Evolutionary conservation across 306 rosid genomes (phyloP).

Genomic region (Begonia peltatifolia): DNA sequence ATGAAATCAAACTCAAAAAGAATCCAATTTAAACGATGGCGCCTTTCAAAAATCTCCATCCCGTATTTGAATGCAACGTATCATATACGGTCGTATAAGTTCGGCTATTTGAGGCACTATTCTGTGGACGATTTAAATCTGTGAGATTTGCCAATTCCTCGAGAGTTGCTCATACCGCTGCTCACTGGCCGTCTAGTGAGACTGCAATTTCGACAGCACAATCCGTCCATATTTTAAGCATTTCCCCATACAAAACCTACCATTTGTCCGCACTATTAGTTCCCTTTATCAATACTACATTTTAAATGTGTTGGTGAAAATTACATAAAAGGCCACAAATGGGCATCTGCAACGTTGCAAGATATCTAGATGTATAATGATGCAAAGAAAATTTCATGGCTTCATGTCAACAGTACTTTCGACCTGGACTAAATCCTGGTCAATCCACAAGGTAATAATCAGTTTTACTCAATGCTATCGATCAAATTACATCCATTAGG

Average conservation of each 20-base stretch:
- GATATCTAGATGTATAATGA: no score
- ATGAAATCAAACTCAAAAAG: no score
- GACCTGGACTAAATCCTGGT: no score
- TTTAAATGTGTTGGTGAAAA: no score
- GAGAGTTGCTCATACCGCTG: conserved; percentile 85
- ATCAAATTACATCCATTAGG: no score
- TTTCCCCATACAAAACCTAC: conserved; percentile 83
- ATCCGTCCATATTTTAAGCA: conserved; percentile 90
- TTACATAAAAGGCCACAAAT: no score
- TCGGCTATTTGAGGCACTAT: conserved; percentile 47
- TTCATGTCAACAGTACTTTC: no score
- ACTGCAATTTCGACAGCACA: conserved; percentile 80
- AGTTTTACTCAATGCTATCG: no score
- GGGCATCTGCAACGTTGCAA: no score
- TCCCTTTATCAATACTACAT: no score
- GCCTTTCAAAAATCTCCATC: conserved; percentile 87
- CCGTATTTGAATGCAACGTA: conserved; percentile 44
- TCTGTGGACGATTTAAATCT: conserved; percentile 53
- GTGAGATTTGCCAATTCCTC: conserved; percentile 53
- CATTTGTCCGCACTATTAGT: not conserved
- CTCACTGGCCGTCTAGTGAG: conserved; percentile 58
- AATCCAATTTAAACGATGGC: conserved; percentile 21
- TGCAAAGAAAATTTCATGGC: no score
- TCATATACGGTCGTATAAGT: conserved; percentile 81
- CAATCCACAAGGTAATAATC: no score